phyloP scores from a whole-genome alignment of 352 stramenopile species.

The Plasmopara viticola region DNA sequence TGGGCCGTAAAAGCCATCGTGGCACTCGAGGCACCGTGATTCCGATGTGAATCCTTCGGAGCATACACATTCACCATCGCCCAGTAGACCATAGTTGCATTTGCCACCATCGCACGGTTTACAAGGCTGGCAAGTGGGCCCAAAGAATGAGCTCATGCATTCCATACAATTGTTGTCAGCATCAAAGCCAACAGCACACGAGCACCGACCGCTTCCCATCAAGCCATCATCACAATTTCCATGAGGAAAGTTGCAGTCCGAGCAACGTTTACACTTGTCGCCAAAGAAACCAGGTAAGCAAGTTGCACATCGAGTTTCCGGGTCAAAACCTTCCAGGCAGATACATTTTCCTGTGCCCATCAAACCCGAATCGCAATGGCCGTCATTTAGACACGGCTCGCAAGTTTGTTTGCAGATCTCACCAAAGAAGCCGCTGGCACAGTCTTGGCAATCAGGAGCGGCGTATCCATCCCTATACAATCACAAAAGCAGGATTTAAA shows the following conservation, averaged over 20 bases:
- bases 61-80: conserved; percentile 78
- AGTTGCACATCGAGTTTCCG: conserved; percentile 59
- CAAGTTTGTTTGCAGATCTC: conserved; percentile 43
- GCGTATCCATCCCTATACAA: conserved; percentile 41
- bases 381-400: conserved; percentile 70
- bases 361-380: conserved; percentile 60
- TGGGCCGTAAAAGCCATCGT: conserved; percentile 61
- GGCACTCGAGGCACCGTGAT: conserved; percentile 70
- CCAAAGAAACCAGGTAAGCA: conserved; percentile 77
- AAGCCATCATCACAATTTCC: conserved; percentile 82
- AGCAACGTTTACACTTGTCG: conserved; percentile 60
- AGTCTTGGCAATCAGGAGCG: conserved; percentile 66
- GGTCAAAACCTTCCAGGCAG: conserved; percentile 70
- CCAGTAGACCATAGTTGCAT: conserved; percentile 74
- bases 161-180: conserved; percentile 65
- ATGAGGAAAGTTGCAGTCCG: conserved; percentile 78
- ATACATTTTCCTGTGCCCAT: conserved; percentile 58
- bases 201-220: conserved; percentile 70
- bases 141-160: conserved; percentile 81
- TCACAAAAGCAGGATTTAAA: conserved; percentile 5
- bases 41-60: conserved; percentile 67
- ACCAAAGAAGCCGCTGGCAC: conserved; percentile 52
- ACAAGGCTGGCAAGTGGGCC: conserved; percentile 59
- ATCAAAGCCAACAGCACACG: conserved; percentile 81
- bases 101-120: conserved; percentile 70